Conservation (phyloP, 139 green algal species). For the Eudorina sp. region DNA sequence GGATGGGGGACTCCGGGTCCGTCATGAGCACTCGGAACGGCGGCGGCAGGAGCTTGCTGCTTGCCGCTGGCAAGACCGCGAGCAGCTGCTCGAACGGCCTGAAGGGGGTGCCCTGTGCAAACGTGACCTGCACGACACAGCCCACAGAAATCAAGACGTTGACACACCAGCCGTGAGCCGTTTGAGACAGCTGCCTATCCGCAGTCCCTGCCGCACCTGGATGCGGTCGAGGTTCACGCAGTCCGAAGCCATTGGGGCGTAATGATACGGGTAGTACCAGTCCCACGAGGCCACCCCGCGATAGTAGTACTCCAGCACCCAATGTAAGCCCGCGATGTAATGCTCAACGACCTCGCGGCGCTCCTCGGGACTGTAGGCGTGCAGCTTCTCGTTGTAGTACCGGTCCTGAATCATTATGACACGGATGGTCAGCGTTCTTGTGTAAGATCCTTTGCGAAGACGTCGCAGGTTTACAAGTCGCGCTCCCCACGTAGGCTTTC, state of each 20-base stretch:
- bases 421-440: too few relatives aligned
- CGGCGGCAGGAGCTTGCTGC: slow-evolving; percentile 79
- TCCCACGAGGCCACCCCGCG: slow-evolving; percentile 90
- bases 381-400: slow-evolving; percentile 93
- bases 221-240: slow-evolving; percentile 50
- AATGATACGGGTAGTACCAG: slow-evolving; percentile 97
- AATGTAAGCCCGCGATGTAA: slow-evolving; percentile 91
- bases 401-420: slow-evolving; percentile 78
- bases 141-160: too few relatives aligned
- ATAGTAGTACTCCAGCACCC: slow-evolving; percentile 98
- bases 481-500: too few relatives aligned
- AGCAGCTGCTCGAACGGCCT: slow-evolving; percentile 94
- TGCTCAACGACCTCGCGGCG: slow-evolving; percentile 58
- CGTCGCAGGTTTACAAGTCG: too few relatives aligned
- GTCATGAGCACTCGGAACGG: slow-evolving; percentile 87
- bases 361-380: slow-evolving; percentile 11
- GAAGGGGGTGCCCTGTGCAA: slow-evolving; percentile 87
- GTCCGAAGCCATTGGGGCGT: slow-evolving; percentile 89
- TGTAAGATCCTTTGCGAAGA: too few relatives aligned
- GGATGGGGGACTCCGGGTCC: slow-evolving; percentile 83
- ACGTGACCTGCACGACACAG: slow-evolving; percentile 78
- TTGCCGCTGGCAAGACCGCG: slow-evolving; percentile 86
- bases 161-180: too few relatives aligned
- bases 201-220: neutral
- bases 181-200: too few relatives aligned